Base-by-base conservation (phyloP, 1,139 yeast species). In the Hyphopichia fennica region DNA sequence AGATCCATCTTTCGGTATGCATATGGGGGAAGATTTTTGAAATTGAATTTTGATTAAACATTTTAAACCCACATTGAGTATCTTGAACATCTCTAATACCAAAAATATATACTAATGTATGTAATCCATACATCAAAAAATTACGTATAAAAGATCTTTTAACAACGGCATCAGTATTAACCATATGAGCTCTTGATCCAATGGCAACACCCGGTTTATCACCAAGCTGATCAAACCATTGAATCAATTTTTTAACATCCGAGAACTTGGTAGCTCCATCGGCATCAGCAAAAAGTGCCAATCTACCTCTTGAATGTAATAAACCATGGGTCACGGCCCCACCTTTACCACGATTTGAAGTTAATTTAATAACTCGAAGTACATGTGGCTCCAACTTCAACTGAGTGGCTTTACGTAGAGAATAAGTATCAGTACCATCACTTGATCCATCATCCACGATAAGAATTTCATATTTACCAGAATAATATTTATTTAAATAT, bases 1-100 rank as follows among this genome's bases (percentile, higher is more conserved):
- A 93, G 34, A 95, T 93, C 99, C 99, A 93, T 44, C 99, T 82
- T 64, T 93, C 99, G 13, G 96, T 91, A 62, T 93, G 98, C 87
- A 95, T 81, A 52, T 79, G 84, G 4, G 98, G 97, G 64, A 90
- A 90, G 34, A 93, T 87, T 42, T 57, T 56, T 15, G 58, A 58
- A 15, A 84, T 77, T 0, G 97, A 85, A 11, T 72, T 69, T 46
- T 81, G 76, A 51, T 93, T 87, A 63, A 91, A 93, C 67, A 93
- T 70, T 63, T 93, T 93, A 71, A 95, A 93, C 6, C 99, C 99
- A 70, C 99, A 93, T 67, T 93, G 99, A 5, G 99, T 93, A 62
- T 93, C 99, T 46, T 84, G 81, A 47, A 95, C 81, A 10, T 82
- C 77, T 50, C 96, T 75, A 38, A 93, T 88, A 8, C 99, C 99